Evolutionary conservation across 1,284 basidiomycete genomes (phyloP).

Genomic region (Leucoagaricus sp.): DNA sequence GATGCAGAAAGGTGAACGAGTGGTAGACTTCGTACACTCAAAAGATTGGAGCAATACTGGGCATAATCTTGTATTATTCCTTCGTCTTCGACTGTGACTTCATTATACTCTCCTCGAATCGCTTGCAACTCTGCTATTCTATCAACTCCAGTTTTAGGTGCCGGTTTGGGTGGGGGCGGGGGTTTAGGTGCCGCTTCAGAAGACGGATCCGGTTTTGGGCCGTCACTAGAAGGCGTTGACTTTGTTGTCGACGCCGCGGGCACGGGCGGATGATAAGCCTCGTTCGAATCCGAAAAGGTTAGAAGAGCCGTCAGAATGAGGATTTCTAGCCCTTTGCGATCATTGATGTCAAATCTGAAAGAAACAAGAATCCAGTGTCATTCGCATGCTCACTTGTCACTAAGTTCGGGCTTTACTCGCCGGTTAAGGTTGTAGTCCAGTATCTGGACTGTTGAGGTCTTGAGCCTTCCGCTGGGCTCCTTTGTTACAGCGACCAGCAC

Average conservation of each 20-base stretch:
- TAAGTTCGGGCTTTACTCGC: conserved; percentile 37
- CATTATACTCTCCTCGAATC: conserved; percentile 66
- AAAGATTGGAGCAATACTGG: conserved; percentile 60
- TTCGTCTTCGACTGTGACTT: conserved; percentile 69
- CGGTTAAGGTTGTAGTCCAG: conserved; percentile 83
- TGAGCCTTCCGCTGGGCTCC: conserved; percentile 66
- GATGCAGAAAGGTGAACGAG: neutral
- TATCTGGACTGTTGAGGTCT: conserved; percentile 73
- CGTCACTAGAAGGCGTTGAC: conserved; percentile 14
- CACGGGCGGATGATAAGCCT: conserved; percentile 42
- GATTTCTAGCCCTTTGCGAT: conserved; percentile 83
- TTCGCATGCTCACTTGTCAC: neutral
- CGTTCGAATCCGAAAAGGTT: conserved; percentile 74
- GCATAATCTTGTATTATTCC: conserved; percentile 68
- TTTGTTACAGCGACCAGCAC: conserved; percentile 81
- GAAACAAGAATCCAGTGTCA: neutral
- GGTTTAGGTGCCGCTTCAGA: conserved; percentile 37
- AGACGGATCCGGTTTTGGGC: conserved; percentile 4
- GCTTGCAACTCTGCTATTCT: conserved; percentile 70
- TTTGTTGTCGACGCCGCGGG: conserved; percentile 16
- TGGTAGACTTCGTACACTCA: conserved; percentile 49
- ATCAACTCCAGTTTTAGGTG: conserved; percentile 62
- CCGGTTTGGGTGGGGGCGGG: conserved; percentile 67
- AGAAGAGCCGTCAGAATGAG: conserved; percentile 74
- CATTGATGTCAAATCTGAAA: conserved; percentile 79